phyloP scores from a whole-genome alignment of 371 early-diverging fungal genomes.

The Lichtheimia ornata region DNA sequence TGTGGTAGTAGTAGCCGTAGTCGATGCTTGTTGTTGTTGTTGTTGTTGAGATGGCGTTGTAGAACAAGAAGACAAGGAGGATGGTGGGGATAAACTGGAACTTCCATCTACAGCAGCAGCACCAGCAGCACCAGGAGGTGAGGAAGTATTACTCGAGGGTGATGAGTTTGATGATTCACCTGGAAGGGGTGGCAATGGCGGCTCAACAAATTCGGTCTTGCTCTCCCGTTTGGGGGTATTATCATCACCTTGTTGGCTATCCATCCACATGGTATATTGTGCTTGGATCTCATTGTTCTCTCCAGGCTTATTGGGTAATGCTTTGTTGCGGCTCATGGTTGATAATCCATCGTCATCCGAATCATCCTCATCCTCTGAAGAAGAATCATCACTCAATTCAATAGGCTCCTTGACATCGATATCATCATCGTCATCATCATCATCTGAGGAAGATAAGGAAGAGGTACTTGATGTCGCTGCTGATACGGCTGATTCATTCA shows the following conservation, averaged over 20 bases:
- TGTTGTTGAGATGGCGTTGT: constrained; percentile 5
- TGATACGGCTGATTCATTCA: not conserved
- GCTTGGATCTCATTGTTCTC: constrained; percentile 29
- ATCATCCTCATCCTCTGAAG: constrained; percentile 8
- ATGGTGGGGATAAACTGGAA: not conserved
- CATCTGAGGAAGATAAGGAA: constrained; percentile 12
- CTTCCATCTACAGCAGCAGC: too few relatives aligned
- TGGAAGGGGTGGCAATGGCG: constrained; percentile 3
- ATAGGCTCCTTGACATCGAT: constrained; percentile 4
- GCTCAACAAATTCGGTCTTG: constrained; percentile 4
- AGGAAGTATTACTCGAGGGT: constrained; percentile 2
- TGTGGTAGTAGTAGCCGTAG: not conserved
- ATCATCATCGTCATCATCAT: constrained; percentile 18
- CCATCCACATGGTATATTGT: constrained; percentile 47
- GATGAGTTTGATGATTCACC: not conserved
- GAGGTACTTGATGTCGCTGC: not conserved
- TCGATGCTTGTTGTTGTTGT: not conserved
- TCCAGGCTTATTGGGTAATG: not conserved
- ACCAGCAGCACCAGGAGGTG: constrained; percentile 3
- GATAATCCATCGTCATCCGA: not conserved
- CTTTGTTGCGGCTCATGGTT: constrained; percentile 1
- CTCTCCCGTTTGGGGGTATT: constrained; percentile 6
- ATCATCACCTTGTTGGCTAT: constrained; percentile 26
- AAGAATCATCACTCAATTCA: constrained; percentile 14
- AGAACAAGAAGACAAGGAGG: constrained; percentile 3